Percentiles rank a stretch among this genome's conserved stretches.
These are phyloP conservation scores for Harringtonia aguacate DNA, from an alignment of 2,329 filamentous ascomycete genomes.

Conservation along the genomic window DNA sequence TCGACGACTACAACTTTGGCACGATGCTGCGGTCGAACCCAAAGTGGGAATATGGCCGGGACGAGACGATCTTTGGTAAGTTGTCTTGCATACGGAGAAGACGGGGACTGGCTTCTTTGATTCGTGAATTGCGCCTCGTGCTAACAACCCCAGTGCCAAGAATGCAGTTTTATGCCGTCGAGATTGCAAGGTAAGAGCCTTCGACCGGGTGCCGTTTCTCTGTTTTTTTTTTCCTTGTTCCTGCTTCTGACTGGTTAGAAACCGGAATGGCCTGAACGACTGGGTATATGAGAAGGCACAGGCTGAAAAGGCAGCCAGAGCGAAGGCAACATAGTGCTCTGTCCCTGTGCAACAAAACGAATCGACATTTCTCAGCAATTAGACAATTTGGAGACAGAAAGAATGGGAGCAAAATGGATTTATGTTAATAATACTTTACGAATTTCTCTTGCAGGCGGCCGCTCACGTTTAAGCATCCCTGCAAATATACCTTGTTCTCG, in stretches of 20 bases:
- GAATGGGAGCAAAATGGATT: not conserved
- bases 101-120: too few relatives aligned
- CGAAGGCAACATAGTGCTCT: not conserved
- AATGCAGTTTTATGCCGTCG: constrained; percentile 45
- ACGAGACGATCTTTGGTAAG: constrained; percentile 85
- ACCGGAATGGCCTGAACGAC: constrained; percentile 83
- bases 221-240: not conserved
- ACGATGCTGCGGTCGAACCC: constrained; percentile 77
- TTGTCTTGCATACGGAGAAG: not conserved
- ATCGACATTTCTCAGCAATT: too few relatives aligned
- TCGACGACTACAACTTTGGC: constrained; percentile 98
- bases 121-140: too few relatives aligned
- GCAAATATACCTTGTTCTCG: not conserved
- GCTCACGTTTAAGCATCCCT: too few relatives aligned
- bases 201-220: not conserved
- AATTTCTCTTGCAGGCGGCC: not conserved
- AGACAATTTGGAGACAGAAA: not conserved
- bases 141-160: constrained; percentile 32
- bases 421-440: not conserved
- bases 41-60: constrained; percentile 74
- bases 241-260: constrained; percentile 56
- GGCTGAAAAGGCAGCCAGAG: constrained; percentile 31
- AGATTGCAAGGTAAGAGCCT: constrained; percentile 30
- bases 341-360: too few relatives aligned
- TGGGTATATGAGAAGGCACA: constrained; percentile 89